Conservation (phyloP, 2,329 filamentous ascomycete genomes). For the Metarhizium rileyi region DNA sequence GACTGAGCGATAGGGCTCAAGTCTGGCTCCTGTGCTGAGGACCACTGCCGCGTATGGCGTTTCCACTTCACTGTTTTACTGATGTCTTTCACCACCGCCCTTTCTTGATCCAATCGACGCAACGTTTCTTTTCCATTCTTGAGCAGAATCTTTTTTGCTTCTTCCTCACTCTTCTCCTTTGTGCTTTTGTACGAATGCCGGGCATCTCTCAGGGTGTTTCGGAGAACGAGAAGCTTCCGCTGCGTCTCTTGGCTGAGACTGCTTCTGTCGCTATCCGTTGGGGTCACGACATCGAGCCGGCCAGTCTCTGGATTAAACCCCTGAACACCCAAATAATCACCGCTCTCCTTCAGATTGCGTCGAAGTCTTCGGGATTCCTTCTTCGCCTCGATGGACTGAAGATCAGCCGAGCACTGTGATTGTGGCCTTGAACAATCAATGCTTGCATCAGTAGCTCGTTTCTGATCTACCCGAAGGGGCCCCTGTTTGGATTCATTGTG, state of each 20-base stretch:
- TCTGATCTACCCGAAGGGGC: background rate
- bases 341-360: conserved; percentile 39
- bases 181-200: conserved; percentile 27
- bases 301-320: conserved; percentile 49
- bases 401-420: background rate
- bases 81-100: conserved; percentile 24
- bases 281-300: conserved; percentile 39
- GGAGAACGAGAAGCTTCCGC: conserved; percentile 22
- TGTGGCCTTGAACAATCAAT: background rate
- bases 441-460: background rate
- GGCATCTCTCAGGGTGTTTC: conserved; percentile 23
- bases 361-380: conserved; percentile 26
- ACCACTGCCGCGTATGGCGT: conserved; percentile 38
- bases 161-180: conserved; percentile 35
- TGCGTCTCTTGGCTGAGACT: conserved; percentile 21
- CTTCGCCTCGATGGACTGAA: conserved; percentile 17
- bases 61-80: conserved; percentile 32
- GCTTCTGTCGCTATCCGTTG: conserved; percentile 36
- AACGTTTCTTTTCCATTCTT: conserved; percentile 28
- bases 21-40: conserved; percentile 37
- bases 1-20: conserved; percentile 41
- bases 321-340: conserved; percentile 49
- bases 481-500: background rate
- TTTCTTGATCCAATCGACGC: conserved; percentile 32
- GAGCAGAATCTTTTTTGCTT: conserved; percentile 23